Base-by-base conservation (phyloP, 805 yeast genomes). In the Debaryomyces castellii region DNA sequence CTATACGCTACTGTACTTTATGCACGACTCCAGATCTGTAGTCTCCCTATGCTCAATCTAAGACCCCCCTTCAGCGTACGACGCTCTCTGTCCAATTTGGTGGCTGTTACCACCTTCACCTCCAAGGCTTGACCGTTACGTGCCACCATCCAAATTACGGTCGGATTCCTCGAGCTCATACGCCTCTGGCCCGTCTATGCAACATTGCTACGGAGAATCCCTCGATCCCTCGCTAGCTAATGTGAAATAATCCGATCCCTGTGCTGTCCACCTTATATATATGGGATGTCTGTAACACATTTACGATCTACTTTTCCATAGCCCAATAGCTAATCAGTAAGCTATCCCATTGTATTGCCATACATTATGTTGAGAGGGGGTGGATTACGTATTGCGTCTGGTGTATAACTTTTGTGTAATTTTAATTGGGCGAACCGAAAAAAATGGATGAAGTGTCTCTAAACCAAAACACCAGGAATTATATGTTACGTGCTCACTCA, bases 391-490 rank as follows among this genome's bases (percentile, higher is more conserved):
- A 30, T 18, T 30, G 34, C 34, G 34, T 30, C 34, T 30, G 34
- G 18, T 30, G 20, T 30, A 20, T 3, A 37, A 14, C 4, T 37
- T 37, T 36, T 36, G 45, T 28, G 45, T 25, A 21, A 40, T 21
- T 40, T 23, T 17, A 20, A 23, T 39, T 40, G 36, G 36, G 38
- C 37, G 43, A 40, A 23, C 25, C 27, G 28, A 23, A 37, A 36
- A 22, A 40, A 30, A 21, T 33, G 43, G 28, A 40, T 27, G 42
- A 39, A 43, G 46, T 43, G 46, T 39, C 41, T 43, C 43, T 39
- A 39, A 43, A 43, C 46, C 46, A 43, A 43, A 43, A 43, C 46
- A 43, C 38, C 25, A 24, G 33, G 43, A 43, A 35, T 35, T 35
- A 35, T 35, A 35, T 35, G 38, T 35, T 35, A 35, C 38, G 24